Conservation (phyloP, 768 basidiomycete species). For the Russula foetens region DNA sequence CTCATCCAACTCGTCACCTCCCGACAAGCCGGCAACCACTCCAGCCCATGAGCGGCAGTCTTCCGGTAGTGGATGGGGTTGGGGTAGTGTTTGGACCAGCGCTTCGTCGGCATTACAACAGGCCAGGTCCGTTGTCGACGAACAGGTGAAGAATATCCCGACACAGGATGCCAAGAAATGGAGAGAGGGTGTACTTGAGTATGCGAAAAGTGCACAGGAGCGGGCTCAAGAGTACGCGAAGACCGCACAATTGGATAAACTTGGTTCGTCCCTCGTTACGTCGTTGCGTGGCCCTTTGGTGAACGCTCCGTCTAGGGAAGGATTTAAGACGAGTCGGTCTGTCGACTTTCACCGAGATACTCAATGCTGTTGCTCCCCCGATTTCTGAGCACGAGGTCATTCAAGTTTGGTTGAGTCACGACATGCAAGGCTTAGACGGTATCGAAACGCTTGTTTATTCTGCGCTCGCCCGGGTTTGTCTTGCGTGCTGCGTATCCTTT, state of each 20-base stretch:
- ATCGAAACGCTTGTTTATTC: conserved; percentile 91
- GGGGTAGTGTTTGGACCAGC: conserved; percentile 84
- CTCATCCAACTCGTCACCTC: conserved; percentile 13
- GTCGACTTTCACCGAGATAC: conserved; percentile 82
- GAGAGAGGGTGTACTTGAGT: conserved; percentile 77
- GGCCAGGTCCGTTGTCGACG: conserved; percentile 82
- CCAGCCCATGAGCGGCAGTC: conserved; percentile 4
- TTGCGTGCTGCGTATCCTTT: not conserved
- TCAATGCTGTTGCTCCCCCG: conserved; percentile 96
- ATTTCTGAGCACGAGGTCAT: conserved; percentile 98
- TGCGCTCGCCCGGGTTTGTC: conserved; percentile 65
- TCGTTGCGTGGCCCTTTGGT: conserved; percentile 1
- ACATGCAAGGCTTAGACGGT: conserved; percentile 95
- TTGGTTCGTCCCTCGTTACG: conserved; percentile 46
- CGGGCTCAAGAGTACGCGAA: conserved; percentile 63
- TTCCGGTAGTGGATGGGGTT: conserved; percentile 54
- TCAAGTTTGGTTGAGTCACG: conserved; percentile 90
- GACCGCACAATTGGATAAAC: conserved; percentile 77
- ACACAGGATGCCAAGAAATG: conserved; percentile 84
- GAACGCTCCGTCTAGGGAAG: conserved; percentile 48
- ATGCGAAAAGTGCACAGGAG: conserved; percentile 58
- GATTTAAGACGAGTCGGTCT: conserved; percentile 85
- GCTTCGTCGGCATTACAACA: conserved; percentile 84
- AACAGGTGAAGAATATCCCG: conserved; percentile 83
- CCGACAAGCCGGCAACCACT: conserved; percentile 18